Base-by-base conservation (phyloP, 306 rosid species). In the Begonia fuchsioides region DNA sequence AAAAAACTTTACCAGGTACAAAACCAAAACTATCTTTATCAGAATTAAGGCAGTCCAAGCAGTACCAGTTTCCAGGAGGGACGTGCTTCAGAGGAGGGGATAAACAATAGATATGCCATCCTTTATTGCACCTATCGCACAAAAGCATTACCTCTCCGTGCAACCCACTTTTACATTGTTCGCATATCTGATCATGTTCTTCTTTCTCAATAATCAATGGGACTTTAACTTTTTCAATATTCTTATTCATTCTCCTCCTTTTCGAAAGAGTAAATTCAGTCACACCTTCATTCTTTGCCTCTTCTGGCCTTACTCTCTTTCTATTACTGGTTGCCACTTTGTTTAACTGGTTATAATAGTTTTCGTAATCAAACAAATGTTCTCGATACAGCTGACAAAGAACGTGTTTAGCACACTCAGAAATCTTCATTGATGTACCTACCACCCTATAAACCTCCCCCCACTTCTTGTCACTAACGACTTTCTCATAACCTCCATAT, bases 91-190 rank as follows among this genome's bases (percentile, higher is more conserved):
- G 55, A 15, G 97, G 97, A 0, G 97, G 97, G 47, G 85, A 90
- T 58, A 90, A 93, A 73, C 97, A 90, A 64, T 79, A 79, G 19
- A 72, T 84, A 60, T 90, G 97, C 95, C 97, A 90, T 41, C 97
- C 97, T 72, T 76, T 90, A 55, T 90, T 72, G 44, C 97, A 90
- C 73, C 95, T 80, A 66, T 90, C 97, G 32, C 97, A 90, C 54
- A 90, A 66, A 68, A 90, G 97, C 97, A 90, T 90, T 32, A 81
- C 77, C 55, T 90, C 95, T 43, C 97, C 97, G 16, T 90, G 97
- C 79, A 84, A 69, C 15, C 97, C 97, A 75, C 95, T 90, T 68
- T 62, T 72, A 52, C 97, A 90, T 45, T 90, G 97, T 57, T 84
- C 92, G 13, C 97, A 90, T 53, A 81, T 84, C 74, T 90, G 97